Evolutionary conservation across 495 filamentous ascomycete species (phyloP).

Genomic region (Cudoniella acicularis): DNA sequence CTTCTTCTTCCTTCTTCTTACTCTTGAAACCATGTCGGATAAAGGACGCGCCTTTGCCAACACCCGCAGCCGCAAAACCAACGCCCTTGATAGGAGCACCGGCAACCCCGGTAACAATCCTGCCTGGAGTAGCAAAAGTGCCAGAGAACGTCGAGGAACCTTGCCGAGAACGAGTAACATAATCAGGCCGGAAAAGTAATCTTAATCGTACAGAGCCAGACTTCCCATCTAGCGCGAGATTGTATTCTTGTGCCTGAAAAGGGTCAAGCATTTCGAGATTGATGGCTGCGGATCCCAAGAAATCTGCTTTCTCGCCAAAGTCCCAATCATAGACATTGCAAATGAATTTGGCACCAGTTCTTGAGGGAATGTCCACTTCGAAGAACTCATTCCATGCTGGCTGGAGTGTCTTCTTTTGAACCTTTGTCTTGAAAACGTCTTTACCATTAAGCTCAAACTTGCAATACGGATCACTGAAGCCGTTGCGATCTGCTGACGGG

Average conservation of each 20-base stretch:
- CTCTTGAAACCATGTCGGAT: slow-evolving; percentile 68
- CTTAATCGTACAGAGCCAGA: slow-evolving; percentile 78
- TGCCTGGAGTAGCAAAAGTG: slow-evolving; percentile 86
- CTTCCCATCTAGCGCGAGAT: slow-evolving; percentile 80
- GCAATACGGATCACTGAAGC: slow-evolving; percentile 94
- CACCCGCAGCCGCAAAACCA: slow-evolving; percentile 66
- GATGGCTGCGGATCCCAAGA: slow-evolving; percentile 72
- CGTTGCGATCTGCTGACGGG: slow-evolving; percentile 90
- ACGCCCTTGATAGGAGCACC: slow-evolving; percentile 89
- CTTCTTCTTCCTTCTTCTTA: slow-evolving; percentile 58
- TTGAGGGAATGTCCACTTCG: slow-evolving; percentile 73
- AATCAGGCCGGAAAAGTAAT: slow-evolving; percentile 90
- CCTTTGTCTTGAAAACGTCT: slow-evolving; percentile 87
- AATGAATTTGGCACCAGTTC: slow-evolving; percentile 81
- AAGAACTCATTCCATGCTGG: slow-evolving; percentile 96
- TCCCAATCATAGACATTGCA: slow-evolving; percentile 90
- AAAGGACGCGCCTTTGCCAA: slow-evolving; percentile 81
- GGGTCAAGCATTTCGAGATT: slow-evolving; percentile 81
- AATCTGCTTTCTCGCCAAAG: slow-evolving; percentile 86
- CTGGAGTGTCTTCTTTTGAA: slow-evolving; percentile 92
- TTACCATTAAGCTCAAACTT: slow-evolving; percentile 87
- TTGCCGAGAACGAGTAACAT: slow-evolving; percentile 81
- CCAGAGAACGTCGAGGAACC: slow-evolving; percentile 92
- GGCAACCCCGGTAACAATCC: slow-evolving; percentile 72
- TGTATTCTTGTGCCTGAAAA: slow-evolving; percentile 69